phyloP scores from a whole-genome alignment of 2,329 filamentous ascomycete genomes.

The Epichloe glyceriae region DNA sequence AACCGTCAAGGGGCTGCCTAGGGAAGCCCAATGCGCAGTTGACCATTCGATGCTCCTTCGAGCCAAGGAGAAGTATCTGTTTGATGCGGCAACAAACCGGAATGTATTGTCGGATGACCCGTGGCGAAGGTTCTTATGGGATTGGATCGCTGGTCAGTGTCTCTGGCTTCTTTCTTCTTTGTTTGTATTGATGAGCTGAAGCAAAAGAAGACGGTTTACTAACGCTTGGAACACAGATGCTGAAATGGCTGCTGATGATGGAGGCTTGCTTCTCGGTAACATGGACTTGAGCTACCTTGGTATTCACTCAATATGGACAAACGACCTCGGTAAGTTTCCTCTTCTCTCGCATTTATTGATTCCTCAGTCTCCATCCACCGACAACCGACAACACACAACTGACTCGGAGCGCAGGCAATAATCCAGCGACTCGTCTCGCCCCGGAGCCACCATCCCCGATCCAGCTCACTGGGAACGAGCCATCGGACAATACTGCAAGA shows the following conservation, averaged over 20 bases:
- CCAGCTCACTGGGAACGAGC: slow-evolving; percentile 44
- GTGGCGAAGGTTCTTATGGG: slow-evolving; percentile 70
- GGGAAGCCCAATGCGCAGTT: slow-evolving; percentile 36
- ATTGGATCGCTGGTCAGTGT: slow-evolving; percentile 52
- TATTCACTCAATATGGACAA: slow-evolving; percentile 58
- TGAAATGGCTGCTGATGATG: slow-evolving; percentile 48
- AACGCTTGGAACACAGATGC: slow-evolving; percentile 31
- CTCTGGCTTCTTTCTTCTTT: background rate
- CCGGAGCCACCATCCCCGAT: slow-evolving; percentile 33
- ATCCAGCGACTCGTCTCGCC: slow-evolving; percentile 33
- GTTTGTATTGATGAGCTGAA: background rate
- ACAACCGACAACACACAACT: slow-evolving; percentile 4
- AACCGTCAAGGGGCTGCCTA: slow-evolving; percentile 33
- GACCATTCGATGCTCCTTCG: slow-evolving; percentile 48
- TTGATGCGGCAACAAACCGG: slow-evolving; percentile 52
- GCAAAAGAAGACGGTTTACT: background rate
- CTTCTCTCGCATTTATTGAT: background rate
- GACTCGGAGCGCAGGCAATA: slow-evolving; percentile 27
- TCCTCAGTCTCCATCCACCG: background rate
- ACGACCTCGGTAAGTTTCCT: slow-evolving; percentile 43
- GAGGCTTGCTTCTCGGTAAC: slow-evolving; percentile 55
- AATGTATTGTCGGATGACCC: slow-evolving; percentile 56
- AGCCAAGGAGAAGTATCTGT: slow-evolving; percentile 48
- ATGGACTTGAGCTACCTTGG: slow-evolving; percentile 68
- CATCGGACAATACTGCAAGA: slow-evolving; percentile 51